A percentile compares a stretch with the other conserved stretches of the same genome.
phyloP scores from a whole-genome alignment of 768 basidiomycete species.

The Tulasnella sp. region DNA sequence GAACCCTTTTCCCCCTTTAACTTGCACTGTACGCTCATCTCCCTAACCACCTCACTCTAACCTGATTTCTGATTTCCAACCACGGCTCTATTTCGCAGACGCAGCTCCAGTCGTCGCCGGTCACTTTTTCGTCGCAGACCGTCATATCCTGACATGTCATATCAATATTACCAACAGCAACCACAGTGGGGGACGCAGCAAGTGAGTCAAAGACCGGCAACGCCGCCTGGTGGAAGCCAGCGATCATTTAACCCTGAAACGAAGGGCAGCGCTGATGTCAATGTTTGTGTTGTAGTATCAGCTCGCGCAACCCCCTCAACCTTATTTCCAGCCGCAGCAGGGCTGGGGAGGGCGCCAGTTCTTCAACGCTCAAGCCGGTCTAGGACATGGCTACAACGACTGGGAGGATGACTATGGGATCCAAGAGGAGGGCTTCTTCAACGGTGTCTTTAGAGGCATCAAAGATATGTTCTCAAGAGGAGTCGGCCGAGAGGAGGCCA shows the following conservation, averaged over 20 bases:
- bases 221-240: no score
- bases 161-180: conserved; percentile 22
- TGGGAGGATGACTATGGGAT: conserved; percentile 19
- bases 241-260: no score
- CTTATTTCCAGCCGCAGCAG: conserved; percentile 21
- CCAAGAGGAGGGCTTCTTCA: conserved; percentile 25
- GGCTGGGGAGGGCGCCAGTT: conserved; percentile 17
- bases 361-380: conserved; percentile 14
- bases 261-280: no score
- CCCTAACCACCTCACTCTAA: no score
- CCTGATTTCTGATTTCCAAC: no score
- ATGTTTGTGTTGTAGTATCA: conserved; percentile 14
- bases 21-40: no score
- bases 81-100: no score
- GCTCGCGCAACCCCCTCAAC: conserved; percentile 20
- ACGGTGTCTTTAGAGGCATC: conserved; percentile 29
- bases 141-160: neutral
- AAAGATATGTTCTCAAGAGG: conserved; percentile 29
- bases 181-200: conserved; percentile 20
- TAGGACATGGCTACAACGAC: conserved; percentile 17
- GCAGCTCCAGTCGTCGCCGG: no score
- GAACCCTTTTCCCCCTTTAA: no score
- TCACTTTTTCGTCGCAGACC: no score
- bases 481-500: conserved; percentile 49
- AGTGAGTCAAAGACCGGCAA: neutral